phyloP scores from a whole-genome alignment of 2,329 filamentous ascomycete species.

The Pyrenophora teres region DNA sequence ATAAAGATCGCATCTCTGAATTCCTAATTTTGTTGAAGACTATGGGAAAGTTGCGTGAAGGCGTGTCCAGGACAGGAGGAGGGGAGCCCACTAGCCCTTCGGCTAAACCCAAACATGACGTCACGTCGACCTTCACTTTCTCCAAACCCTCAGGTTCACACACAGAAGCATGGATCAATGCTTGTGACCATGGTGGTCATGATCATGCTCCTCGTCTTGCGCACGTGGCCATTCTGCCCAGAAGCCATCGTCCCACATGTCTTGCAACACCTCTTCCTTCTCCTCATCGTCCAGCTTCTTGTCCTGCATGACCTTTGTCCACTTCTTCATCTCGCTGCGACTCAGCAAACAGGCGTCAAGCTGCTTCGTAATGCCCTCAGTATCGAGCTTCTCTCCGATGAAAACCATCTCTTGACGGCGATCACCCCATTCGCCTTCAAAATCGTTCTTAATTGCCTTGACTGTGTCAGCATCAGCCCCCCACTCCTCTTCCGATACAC shows the following conservation, averaged over 20 bases:
- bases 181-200: conserved; percentile 16
- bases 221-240: conserved; percentile 57
- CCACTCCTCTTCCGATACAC: conserved; percentile 59
- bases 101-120: neutral
- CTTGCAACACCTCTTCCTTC: conserved; percentile 54
- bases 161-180: neutral
- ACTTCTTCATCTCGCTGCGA: conserved; percentile 58
- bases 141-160: neutral
- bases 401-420: conserved; percentile 74
- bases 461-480: conserved; percentile 55
- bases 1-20: too few relatives aligned
- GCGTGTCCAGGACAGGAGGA: too few relatives aligned
- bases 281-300: conserved; percentile 36
- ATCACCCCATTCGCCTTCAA: conserved; percentile 65
- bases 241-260: conserved; percentile 64
- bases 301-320: conserved; percentile 48
- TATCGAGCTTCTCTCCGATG: conserved; percentile 69
- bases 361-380: conserved; percentile 55
- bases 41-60: too few relatives aligned
- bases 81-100: too few relatives aligned
- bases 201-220: conserved; percentile 35
- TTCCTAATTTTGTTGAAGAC: too few relatives aligned
- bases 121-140: neutral
- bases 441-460: conserved; percentile 56
- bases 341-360: conserved; percentile 66